phyloP scores from a whole-genome alignment of 2,329 filamentous ascomycete species.

The Colletotrichum abscissum region DNA sequence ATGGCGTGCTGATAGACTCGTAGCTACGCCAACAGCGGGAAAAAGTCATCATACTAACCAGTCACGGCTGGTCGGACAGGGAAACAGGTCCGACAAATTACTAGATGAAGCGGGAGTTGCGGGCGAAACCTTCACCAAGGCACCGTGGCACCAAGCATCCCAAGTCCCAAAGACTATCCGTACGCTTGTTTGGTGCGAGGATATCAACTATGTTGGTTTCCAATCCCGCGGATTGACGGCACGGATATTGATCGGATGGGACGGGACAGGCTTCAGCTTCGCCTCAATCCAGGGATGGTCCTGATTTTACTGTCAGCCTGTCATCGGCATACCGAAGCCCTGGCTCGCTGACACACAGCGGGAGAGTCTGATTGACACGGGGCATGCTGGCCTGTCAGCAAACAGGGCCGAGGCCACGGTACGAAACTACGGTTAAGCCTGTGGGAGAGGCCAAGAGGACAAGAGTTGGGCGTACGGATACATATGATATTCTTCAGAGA shows the following conservation, averaged over 20 bases:
- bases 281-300: slow-evolving; percentile 26
- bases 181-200: neutral
- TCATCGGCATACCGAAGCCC: slow-evolving; percentile 13
- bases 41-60: neutral
- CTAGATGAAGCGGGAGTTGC: neutral
- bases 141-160: neutral
- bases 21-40: neutral
- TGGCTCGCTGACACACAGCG: slow-evolving; percentile 22
- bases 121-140: neutral
- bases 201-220: neutral
- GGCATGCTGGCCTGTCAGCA: slow-evolving; percentile 4
- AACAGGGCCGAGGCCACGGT: neutral
- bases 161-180: neutral
- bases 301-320: slow-evolving; percentile 14
- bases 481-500: neutral
- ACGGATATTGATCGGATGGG: slow-evolving; percentile 6
- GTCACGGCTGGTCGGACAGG: neutral
- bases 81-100: neutral
- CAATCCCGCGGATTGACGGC: slow-evolving; percentile 8
- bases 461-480: neutral
- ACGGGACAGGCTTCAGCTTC: slow-evolving; percentile 22
- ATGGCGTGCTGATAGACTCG: neutral
- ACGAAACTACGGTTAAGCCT: neutral
- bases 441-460: neutral
- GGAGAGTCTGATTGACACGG: neutral